Evolutionary conservation across 192 early-diverging fungal species (phyloP), one percentile per base, ranked within the genome.

Genomic region (Podila clonocystis): DNA sequence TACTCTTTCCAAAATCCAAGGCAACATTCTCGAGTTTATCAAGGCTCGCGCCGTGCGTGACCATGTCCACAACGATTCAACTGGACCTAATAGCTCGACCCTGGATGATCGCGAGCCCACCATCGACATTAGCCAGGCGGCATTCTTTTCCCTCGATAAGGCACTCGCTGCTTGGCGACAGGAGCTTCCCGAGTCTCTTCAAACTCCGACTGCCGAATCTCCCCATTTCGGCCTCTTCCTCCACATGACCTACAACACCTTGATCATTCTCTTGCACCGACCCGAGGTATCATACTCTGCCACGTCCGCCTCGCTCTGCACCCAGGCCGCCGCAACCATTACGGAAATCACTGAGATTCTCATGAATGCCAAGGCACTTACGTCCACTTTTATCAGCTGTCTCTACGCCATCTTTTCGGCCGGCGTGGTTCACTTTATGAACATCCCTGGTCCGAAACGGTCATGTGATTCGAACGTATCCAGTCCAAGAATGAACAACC

Each of bases 211-310:
- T 7, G 58, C 67, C 4, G 45, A 73, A 13, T 58, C 72, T 20
- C 67, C 70, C 5, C 77, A 72, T 20, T 68, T 70, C 79, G 69
- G 68, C 12, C 58, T 74, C 4, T 72, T 83, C 58, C 41, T 79
- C 12, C 86, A 90, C 58, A 69, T 90, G 84, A 72, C 86, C 15
- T 90, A 84, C 63, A 85, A 88, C 38, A 87, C 86, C 4, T 67
- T 82, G 50, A 75, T 89, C 36, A 90, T 90, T 31, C 67, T 90
- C 17, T 66, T 90, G 22, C 89, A 90, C 60, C 79, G 89, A 36
- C 85, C 89, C 11, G 84, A 85, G 62, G 82, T 85, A 19, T 45
- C 73, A 17, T 60, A 57, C 33, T 80, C 80, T 4, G 33, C 68
- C 15, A 59, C 58, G 6, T 85, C 84, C 19, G 66, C 72, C 26